Conservation (phyloP, 129 eudicot species). For the Escallonia rubra region DNA sequence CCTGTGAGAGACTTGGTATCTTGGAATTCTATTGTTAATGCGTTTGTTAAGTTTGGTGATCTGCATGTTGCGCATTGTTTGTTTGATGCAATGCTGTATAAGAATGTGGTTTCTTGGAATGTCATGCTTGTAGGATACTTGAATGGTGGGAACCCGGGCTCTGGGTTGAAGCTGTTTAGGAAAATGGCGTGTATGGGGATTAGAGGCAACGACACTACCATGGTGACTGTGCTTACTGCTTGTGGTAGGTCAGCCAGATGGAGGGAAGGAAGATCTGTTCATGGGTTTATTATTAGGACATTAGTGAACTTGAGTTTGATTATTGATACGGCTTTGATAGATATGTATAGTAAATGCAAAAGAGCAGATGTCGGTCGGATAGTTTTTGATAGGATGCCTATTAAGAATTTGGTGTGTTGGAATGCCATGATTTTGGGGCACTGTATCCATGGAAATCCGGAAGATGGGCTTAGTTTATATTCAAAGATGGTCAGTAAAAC, state of each 20-base stretch:
- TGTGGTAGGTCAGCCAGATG: conserved; percentile 82
- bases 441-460: conserved; percentile 70
- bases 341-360: conserved; percentile 77
- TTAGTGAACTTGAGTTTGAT: conserved; percentile 34
- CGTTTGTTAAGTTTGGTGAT: conserved; percentile 46
- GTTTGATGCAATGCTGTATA: conserved; percentile 67
- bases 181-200: conserved; percentile 34
- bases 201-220: conserved; percentile 45
- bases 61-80: conserved; percentile 53
- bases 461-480: conserved; percentile 54
- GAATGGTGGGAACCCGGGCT: conserved; percentile 58
- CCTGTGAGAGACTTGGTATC: conserved; percentile 57
- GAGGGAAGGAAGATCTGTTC: conserved; percentile 84
- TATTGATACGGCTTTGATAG: conserved; percentile 55
- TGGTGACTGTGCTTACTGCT: conserved; percentile 55
- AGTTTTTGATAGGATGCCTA: conserved; percentile 48
- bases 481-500: conserved; percentile 31
- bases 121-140: conserved; percentile 64
- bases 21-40: conserved; percentile 67
- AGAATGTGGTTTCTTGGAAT: conserved; percentile 85
- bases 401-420: conserved; percentile 73
- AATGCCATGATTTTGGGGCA: conserved; percentile 86
- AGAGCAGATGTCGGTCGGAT: conserved; percentile 47
- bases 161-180: conserved; percentile 63
- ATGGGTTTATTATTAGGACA: conserved; percentile 39